Base-by-base conservation (phyloP, 805 yeast genomes). In the Wickerhamomyces subpelliculosus region DNA sequence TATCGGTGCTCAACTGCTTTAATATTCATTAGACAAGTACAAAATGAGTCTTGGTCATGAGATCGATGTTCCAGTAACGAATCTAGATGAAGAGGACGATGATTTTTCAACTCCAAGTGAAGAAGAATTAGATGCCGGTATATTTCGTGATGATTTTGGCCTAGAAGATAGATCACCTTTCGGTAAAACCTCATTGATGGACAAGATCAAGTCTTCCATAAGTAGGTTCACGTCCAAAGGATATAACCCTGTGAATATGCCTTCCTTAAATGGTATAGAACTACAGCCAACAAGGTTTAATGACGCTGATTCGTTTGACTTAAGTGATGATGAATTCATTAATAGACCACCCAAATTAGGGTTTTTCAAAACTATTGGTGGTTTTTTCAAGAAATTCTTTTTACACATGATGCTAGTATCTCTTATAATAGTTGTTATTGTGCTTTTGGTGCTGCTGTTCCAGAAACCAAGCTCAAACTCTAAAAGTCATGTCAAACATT, bases 21-120 rank as follows among this genome's bases (percentile, higher is more conserved):
- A n/a, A n/a, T n/a, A n/a, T n/a, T n/a, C n/a, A n/a, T n/a, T n/a
- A n/a, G n/a, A 22, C 8, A 22, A 10, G 24, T 22, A 2, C 9
- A 41, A 32, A 34, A 35, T 26, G 22, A 39, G 38, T 45, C 39
- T 36, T 10, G 38, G 43, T 2, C 73, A 70, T 45, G 57, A 52
- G 1, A 72, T 67, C 7, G 84, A 78, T 43, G 52, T 73, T 4
- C 84, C 83, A 1, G 63, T 78, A 5, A 72, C 78, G 0, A 68
- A 78, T 48, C 56, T 78, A 38, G 82, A 78, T 46, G 60, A 47
- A 2, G 55, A 44, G 4, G 68, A 67, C 3, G 64, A 64, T 17
- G 65, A 62, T 21, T 39, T 57, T 9, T 43, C 54, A 29, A 26
- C 37, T 16, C 29, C 38, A 26, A 25, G 24, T 4, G 39, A 39